Base-by-base conservation (phyloP, 1,284 basidiomycete species). In the Trichosporon ovoides region DNA sequence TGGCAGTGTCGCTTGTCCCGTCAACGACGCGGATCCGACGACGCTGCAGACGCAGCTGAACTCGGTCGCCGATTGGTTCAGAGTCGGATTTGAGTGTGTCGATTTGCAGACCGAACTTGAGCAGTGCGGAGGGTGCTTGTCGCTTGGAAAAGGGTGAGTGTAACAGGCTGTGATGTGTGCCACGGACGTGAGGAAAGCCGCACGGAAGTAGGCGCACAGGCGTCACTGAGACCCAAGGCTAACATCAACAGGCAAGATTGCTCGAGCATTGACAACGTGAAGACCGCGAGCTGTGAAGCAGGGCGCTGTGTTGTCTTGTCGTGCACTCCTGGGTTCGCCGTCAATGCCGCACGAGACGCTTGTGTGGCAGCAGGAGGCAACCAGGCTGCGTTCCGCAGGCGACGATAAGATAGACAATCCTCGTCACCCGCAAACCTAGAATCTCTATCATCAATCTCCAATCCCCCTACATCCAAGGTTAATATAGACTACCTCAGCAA, bases 41-140 rank as follows among this genome's bases (percentile, higher is more conserved):
- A 56, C 61, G 40, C 66, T 77, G 19, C 66, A 70, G 18, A 53
- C 36, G 13, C 64, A 68, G 52, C 65, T 79, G 51, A 66, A 65
- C 35, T 67, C 64, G 18, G 56, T 79, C 20, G 73, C 73, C 9
- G 75, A 77, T 60, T 79, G 77, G 77, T 77, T 79, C 70, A 72
- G 68, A 50, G 61, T 76, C 43, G 77, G 77, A 3, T 79, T 79
- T 59, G 77, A 79, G 63, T 79, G 77, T 55, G 65, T 77, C 48
- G 77, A 78, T 56, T 62, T 74, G n/a, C 72, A 71, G 20, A 69
- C 66, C 9, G 77, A 78, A 62, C 60, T 75, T 40, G 73, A 73
- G 54, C 72, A 70, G 54, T 79, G 77, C 58, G 77, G 77, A 22
- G 77, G 77, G 11, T 79, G 77, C 65, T 60, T 73, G 10, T 70